Evolutionary conservation across 2,329 filamentous ascomycete genomes (phyloP).

Genomic region (Hymenoscyphus scutula): DNA sequence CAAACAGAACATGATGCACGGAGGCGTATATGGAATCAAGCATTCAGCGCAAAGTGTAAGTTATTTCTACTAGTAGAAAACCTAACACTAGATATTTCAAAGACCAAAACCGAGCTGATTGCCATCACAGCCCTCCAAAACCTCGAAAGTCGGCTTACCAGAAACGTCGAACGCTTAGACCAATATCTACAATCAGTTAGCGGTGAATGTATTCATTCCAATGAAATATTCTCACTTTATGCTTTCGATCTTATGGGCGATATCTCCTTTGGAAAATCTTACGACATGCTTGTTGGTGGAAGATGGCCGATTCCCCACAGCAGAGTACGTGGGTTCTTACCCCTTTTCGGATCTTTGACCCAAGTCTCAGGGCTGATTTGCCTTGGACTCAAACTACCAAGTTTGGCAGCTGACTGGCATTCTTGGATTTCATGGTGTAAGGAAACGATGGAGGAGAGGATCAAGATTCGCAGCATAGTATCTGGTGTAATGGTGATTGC

Average conservation of each 20-base stretch:
- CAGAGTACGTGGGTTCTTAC: background rate
- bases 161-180: background rate
- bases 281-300: background rate
- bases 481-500: background rate
- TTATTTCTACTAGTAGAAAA: background rate
- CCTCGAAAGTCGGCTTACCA: background rate
- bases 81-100: too few relatives aligned
- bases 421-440: background rate
- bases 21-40: background rate
- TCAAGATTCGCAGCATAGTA: background rate
- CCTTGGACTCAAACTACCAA: background rate
- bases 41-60: background rate
- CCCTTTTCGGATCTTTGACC: background rate
- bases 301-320: background rate
- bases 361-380: background rate
- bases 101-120: background rate
- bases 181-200: background rate
- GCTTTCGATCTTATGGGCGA: background rate
- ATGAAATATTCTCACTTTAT: background rate
- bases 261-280: background rate
- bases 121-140: background rate
- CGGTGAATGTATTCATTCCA: background rate
- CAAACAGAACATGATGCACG: background rate
- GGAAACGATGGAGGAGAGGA: background rate
- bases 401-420: background rate